phyloP scores from a whole-genome alignment of 495 filamentous ascomycete genomes.

The Penicillium bovifimosum region DNA sequence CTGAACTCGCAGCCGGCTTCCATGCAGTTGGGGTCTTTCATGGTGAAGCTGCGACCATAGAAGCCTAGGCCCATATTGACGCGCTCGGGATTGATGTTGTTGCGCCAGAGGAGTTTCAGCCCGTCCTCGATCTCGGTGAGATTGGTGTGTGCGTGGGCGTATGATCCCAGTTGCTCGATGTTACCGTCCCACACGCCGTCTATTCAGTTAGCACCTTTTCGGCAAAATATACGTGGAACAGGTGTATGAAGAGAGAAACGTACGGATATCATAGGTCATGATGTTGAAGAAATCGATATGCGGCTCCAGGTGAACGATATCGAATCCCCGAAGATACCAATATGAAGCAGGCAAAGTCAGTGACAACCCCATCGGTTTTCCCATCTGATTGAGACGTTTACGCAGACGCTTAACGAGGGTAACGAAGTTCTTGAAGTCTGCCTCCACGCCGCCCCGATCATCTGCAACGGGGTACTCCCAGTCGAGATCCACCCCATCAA shows the following conservation, averaged over 20 bases:
- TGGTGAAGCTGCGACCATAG: slow-evolving; percentile 20
- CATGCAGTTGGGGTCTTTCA: too few species aligned
- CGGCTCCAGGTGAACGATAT: slow-evolving; percentile 31
- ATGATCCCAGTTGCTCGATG: slow-evolving; percentile 17
- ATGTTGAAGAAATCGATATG: slow-evolving; percentile 44
- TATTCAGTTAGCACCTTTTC: too few species aligned
- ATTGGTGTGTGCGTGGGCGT: slow-evolving; percentile 27
- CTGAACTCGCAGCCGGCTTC: too few species aligned
- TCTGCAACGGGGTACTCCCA: slow-evolving; percentile 48
- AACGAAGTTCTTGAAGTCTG: slow-evolving; percentile 40
- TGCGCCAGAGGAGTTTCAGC: slow-evolving; percentile 31
- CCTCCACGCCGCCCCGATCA: slow-evolving; percentile 31
- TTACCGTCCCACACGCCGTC: too few species aligned
- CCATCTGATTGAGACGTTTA: slow-evolving; percentile 24
- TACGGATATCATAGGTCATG: slow-evolving; percentile 35
- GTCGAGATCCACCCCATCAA: slow-evolving; percentile 32
- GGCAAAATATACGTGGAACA: too few species aligned
- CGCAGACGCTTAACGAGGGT: slow-evolving; percentile 39
- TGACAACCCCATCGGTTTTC: slow-evolving; percentile 23
- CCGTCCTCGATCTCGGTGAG: slow-evolving; percentile 28
- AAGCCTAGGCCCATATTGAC: slow-evolving; percentile 34
- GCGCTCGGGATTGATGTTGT: slow-evolving; percentile 24
- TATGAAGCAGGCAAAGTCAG: slow-evolving; percentile 8
- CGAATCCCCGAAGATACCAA: slow-evolving; percentile 39
- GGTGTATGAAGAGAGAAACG: too few species aligned